phyloP scores from a whole-genome alignment of 352 stramenopile species.

The Pseudoperonospora humuli region DNA sequence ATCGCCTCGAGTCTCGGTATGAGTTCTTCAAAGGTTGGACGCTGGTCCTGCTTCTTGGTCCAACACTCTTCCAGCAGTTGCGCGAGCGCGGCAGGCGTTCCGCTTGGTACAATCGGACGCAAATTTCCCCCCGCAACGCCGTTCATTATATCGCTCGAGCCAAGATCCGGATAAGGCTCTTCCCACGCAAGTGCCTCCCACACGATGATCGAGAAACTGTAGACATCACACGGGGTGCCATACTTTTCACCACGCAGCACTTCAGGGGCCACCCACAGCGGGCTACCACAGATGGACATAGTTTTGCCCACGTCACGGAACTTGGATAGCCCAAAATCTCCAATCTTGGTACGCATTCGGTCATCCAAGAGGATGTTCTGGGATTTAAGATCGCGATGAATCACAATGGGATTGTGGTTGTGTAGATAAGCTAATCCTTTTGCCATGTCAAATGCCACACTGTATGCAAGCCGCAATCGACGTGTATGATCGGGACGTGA shows the following conservation, averaged over 20 bases:
- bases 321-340: slow-evolving; percentile 75
- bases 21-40: slow-evolving; percentile 76
- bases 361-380: slow-evolving; percentile 78
- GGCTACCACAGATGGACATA: slow-evolving; percentile 79
- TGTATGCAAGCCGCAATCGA: slow-evolving; percentile 62
- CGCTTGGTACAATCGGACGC: slow-evolving; percentile 55
- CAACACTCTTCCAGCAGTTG: slow-evolving; percentile 74
- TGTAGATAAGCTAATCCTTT: slow-evolving; percentile 96
- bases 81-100: no score
- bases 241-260: slow-evolving; percentile 80
- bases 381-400: slow-evolving; percentile 89
- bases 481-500: slow-evolving; percentile 40
- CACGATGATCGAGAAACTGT: slow-evolving; percentile 88
- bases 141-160: slow-evolving; percentile 73
- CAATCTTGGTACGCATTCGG: slow-evolving; percentile 82
- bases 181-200: slow-evolving; percentile 75
- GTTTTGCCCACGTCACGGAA: slow-evolving; percentile 83
- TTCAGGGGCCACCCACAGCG: slow-evolving; percentile 75
- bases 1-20: slow-evolving; percentile 75
- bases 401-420: slow-evolving; percentile 94
- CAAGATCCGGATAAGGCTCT: slow-evolving; percentile 71
- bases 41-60: slow-evolving; percentile 79
- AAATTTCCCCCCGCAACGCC: slow-evolving; percentile 67
- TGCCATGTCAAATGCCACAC: slow-evolving; percentile 84
- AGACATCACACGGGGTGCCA: slow-evolving; percentile 72